Evolutionary conservation across 208 protist species (phyloP), one percentile per base, ranked within the genome.

Genomic region (Leishmania major): DNA sequence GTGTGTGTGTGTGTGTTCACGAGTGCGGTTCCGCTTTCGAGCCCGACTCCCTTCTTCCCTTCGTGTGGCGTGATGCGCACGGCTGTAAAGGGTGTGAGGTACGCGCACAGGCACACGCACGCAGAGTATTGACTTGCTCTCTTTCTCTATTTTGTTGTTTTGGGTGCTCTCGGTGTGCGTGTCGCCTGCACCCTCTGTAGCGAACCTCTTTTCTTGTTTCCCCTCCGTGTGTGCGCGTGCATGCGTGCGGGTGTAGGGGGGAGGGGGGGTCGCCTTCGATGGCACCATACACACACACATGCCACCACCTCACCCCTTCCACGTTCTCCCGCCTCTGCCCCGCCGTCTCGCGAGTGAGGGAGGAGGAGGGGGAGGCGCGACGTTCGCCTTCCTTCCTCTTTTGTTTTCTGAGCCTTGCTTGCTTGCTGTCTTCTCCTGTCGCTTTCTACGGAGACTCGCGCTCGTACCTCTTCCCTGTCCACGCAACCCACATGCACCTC

Each of bases 1-100:
- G 28, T 22, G 37, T 72, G 66, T 72, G 66, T 11, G 66, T 71
- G 73, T 74, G 70, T 17, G 73, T 77, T n/a, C 35, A 6, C n/a
- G 73, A 25, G 40, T 45, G 43, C 22, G n/a, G 31, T 0, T 11
- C 17, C 7, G 49, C 72, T 59, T 76, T 53, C 25, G 69, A 53
- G 43, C 43, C 35, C 40, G 7, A 15, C 43, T 45, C 69, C 15
- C 67, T 17, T 73, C 69, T 35, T 7, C 69, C 28, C 69, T 51
- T 51, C 69, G 25, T 73, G 22, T 45, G 40, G 35, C 31, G 22
- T 75, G 43, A 31, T 53, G 40, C 55, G 71, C 71, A 55, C 55
- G 43, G 43, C 43, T 7, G 64, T 35, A 6, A 69, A 40, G 64
- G 31, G 15, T 1, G 59, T 43, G 64, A 22, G 64, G 35, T 10